Base-by-base conservation (phyloP, 2,329 filamentous ascomycete species). In the Xylariaceae sp. region DNA sequence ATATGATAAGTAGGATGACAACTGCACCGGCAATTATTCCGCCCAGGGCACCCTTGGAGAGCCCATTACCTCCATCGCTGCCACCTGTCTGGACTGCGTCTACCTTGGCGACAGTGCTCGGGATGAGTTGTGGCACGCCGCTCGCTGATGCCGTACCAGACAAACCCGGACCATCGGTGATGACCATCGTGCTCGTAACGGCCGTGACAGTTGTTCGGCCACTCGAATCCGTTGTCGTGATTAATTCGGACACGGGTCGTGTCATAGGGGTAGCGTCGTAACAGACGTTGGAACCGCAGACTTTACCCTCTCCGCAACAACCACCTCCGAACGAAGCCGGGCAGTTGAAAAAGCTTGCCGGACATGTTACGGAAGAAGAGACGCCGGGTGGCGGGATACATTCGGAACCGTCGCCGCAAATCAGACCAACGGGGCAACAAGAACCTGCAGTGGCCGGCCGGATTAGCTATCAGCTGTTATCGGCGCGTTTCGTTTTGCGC, bases 1-100 rank as follows among this genome's bases (percentile, higher is more conserved):
- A 40, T 8, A 82, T 71, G 30, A 76, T 68, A 1, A 79, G 53
- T 2, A 84, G 67, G 8, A 83, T 64, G 0, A 71, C 72, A 2
- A 79, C 68, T 9, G 75, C 75, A 1, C 78, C 80, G 2, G 73
- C 77, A 35, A 83, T 72, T 27, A 83, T 80, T 2, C 80, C 81
- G 2, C 76, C 80, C 2, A 84, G 68, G 30, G 75, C 70, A 1
- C 66, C 71, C 0, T 62, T 66, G 4, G 73, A 72, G 27, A 79
- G 67, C n/a, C 66, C 60, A 43, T 68, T 63, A 6, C 58, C 60
- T 19, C 59, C 59, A 7, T 61, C 40, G 12, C 62, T 59, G 29
- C 50, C 53, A 32, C 50, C 57, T 0, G 67, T 65, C 11, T 69
- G 56, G 0, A 68, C 58, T 3, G 72, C 69, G 1, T 69, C 60